A percentile compares a stretch with the other conserved stretches of the same genome.
phyloP scores from a whole-genome alignment of 257 asterid genomes.

The Echium plantagineum region DNA sequence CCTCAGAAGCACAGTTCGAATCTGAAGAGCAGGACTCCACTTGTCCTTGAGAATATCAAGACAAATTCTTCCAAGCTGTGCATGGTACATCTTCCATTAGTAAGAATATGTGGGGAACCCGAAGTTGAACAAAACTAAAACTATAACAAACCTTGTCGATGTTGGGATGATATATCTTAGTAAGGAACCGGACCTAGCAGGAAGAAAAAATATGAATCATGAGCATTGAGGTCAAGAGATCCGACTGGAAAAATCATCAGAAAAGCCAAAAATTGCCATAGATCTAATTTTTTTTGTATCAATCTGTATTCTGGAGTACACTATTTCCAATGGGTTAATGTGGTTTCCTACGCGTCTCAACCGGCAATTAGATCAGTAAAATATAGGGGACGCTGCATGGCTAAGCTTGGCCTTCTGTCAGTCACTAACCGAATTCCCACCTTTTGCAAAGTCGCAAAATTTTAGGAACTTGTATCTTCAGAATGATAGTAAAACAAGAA shows the following conservation, averaged over 20 bases:
- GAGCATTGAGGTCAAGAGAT: constrained; percentile 8
- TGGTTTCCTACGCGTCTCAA: not conserved
- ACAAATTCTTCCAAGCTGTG: constrained; percentile 98
- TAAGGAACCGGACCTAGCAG: constrained; percentile 93
- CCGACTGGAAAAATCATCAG: constrained; percentile 10
- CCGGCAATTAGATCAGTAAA: not conserved
- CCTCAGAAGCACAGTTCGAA: constrained; percentile 97
- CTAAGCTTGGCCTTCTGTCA: no score
- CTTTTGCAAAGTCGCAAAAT: no score
- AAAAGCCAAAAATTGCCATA: not conserved
- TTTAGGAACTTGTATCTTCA: no score
- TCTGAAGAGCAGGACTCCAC: constrained; percentile 99
- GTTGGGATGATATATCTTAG: constrained; percentile 99
- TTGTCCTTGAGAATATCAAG: constrained; percentile 97
- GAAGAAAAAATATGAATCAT: constrained; percentile 1
- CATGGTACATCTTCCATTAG: constrained; percentile 14
- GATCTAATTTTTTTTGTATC: no score
- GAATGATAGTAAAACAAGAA: no score
- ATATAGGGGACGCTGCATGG: no score
- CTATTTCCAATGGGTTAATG: not conserved
- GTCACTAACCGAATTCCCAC: no score
- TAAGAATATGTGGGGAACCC: not conserved
- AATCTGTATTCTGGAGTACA: no score
- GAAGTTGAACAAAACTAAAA: constrained; percentile 6
- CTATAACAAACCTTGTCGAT: constrained; percentile 67